phyloP scores from a whole-genome alignment of 2,329 filamentous ascomycete genomes.

The Pseudogymnoascus sp. region DNA sequence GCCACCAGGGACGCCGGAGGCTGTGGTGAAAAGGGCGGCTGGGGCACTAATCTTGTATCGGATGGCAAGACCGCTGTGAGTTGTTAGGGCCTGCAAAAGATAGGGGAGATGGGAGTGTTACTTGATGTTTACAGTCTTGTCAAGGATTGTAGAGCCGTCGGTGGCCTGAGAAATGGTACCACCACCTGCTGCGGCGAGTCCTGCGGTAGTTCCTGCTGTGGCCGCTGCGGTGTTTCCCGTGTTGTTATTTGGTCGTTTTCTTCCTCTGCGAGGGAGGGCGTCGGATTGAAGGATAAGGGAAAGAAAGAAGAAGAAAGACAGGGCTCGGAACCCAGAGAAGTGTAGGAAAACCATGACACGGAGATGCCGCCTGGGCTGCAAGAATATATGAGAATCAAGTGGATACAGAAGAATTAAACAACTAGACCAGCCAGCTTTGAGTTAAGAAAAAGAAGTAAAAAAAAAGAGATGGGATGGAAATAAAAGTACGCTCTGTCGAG shows the following conservation, averaged over 20 bases:
- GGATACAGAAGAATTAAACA: background rate
- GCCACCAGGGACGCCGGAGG: slow-evolving; percentile 43
- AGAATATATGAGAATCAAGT: background rate
- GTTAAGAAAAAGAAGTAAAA: background rate
- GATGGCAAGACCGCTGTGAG: slow-evolving; percentile 41
- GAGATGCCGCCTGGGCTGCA: background rate
- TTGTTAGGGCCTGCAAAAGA: slow-evolving; percentile 12
- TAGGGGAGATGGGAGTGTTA: slow-evolving; percentile 24
- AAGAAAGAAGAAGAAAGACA: slow-evolving; percentile 1
- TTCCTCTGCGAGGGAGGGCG: background rate
- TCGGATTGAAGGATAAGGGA: slow-evolving; percentile 2
- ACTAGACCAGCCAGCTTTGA: slow-evolving; percentile 1
- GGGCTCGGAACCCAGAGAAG: background rate
- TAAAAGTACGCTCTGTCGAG: background rate
- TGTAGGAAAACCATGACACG: background rate
- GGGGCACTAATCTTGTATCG: slow-evolving; percentile 51
- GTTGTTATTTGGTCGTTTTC: slow-evolving; percentile 1
- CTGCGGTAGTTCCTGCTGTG: background rate
- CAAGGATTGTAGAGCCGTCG: slow-evolving; percentile 49
- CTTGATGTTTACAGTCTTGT: slow-evolving; percentile 49
- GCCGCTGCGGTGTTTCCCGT: background rate
- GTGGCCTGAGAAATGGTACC: slow-evolving; percentile 36
- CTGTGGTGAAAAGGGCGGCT: slow-evolving; percentile 44
- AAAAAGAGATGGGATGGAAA: background rate
- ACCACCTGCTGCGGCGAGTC: background rate